Evolutionary conservation across 805 yeast genomes (phyloP), one percentile per base, ranked within the genome.

Genomic region (Kazachstania kunashirensis): DNA sequence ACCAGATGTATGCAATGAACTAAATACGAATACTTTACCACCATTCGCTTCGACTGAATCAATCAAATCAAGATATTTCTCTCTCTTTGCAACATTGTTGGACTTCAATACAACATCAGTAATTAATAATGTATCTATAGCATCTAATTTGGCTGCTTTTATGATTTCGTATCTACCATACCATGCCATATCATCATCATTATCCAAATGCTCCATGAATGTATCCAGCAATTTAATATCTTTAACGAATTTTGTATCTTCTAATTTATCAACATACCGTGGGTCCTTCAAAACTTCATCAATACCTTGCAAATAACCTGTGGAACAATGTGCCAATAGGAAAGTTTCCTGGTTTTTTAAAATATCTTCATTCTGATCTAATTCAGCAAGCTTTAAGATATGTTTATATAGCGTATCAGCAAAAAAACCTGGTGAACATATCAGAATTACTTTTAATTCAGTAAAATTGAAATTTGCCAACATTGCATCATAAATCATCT

Each of bases 251-350:
- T 85, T 84, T 2, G 96, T 85, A 49, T 84, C 84, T 25, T 78
- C 65, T 35, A 92, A 67, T 50, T 67, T 69, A 35, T 74, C 71
- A 44, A 70, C 71, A 30, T 86, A 73, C 26, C 73, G 71, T 3
- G 84, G 81, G 41, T 75, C 76, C 52, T 79, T 77, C 50, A 89
- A 58, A 1, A 79, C 85, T 55, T 92, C 97, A 42, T 84, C 85
- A 15, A 92, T 68, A 4, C 96, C 92, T 60, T 88, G 96, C 30
- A 89, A 62, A 58, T 83, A 89, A 1, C 97, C 97, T 0, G 96
- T 84, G 2, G 95, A 84, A 5, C 92, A 75, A 55, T 84, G 94
- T 0, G 83, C 81, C 3, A 84, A 71, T 28, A 89, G 41, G 43
- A 89, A 81, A 57, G 84, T 88, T 29, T 71, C 54, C 50, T 73